Evolutionary conservation across 352 stramenopile species (phyloP).

Genomic region (Phytophthora pini): DNA sequence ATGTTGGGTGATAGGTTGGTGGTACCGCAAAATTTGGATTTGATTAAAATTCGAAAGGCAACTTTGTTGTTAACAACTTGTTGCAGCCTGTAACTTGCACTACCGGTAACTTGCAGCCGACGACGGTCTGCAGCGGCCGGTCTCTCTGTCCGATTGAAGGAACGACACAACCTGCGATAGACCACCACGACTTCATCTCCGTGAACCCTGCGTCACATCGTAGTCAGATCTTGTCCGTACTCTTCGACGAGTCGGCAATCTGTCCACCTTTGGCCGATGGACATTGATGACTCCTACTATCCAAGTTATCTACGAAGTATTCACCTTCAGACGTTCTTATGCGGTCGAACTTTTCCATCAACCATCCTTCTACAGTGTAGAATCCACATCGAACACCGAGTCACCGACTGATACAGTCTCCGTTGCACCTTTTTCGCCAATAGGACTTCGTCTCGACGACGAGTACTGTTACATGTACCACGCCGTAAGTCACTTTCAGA

Average conservation of each 20-base stretch:
- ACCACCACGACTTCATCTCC: constrained; percentile 2
- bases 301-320: not conserved
- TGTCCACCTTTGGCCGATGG: constrained; percentile 4
- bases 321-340: too few relatives aligned
- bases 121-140: not conserved
- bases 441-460: constrained; percentile 8
- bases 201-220: constrained; percentile 24
- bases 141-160: constrained; percentile 5
- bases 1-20: constrained; percentile 3
- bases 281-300: not conserved
- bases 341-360: too few relatives aligned
- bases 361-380: too few relatives aligned
- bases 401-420: too few relatives aligned
- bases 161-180: constrained; percentile 23
- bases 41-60: too few relatives aligned
- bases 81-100: too few relatives aligned
- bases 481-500: constrained; percentile 18
- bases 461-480: constrained; percentile 4
- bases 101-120: too few relatives aligned
- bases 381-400: too few relatives aligned
- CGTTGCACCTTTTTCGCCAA: constrained; percentile 32
- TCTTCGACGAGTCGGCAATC: constrained; percentile 1
- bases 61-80: not conserved
- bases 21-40: constrained; percentile 1
- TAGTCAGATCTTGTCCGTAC: constrained; percentile 22